phyloP scores from a whole-genome alignment of 306 rosid species.

The Quercus variabilis region DNA sequence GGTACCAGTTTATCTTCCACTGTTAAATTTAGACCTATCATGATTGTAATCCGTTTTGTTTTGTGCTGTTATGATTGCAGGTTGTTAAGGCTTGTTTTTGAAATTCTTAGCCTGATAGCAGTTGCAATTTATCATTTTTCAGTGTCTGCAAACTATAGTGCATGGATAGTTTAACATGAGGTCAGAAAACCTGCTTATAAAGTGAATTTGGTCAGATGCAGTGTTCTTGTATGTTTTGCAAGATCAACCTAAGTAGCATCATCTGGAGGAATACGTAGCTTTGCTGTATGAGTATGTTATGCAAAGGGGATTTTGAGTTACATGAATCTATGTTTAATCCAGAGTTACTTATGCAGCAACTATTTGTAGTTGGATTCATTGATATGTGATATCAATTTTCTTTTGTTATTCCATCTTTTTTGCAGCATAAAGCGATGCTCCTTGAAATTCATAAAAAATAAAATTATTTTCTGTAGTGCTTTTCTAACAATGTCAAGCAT shows the following conservation, averaged over 20 bases:
- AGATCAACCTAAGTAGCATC: neutral
- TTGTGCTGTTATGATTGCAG: conserved; percentile 16
- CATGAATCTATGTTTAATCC: neutral
- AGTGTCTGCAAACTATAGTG: neutral
- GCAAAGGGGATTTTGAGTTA: conserved; percentile 5
- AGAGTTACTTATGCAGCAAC: conserved; percentile 8
- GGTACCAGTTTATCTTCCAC: neutral
- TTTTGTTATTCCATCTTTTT: neutral
- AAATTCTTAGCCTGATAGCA: conserved; percentile 9
- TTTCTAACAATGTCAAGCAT: no score
- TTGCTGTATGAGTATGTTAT: conserved; percentile 6
- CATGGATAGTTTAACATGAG: conserved; percentile 10
- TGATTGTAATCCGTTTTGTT: neutral
- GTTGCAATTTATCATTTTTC: conserved; percentile 1
- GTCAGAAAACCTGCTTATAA: conserved; percentile 14
- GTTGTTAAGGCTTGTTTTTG: conserved; percentile 16
- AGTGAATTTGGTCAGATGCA: conserved; percentile 13
- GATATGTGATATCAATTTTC: neutral
- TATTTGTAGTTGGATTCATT: conserved; percentile 1
- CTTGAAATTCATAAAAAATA: no score
- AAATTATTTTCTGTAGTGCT: no score
- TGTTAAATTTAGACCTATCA: neutral
- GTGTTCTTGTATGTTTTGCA: neutral
- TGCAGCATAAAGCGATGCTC: neutral
- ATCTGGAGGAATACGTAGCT: conserved; percentile 14